These are phyloP conservation scores for Eutrema salsugineum DNA, from an alignment of 441 rosid genomes.

Conservation along the genomic window DNA sequence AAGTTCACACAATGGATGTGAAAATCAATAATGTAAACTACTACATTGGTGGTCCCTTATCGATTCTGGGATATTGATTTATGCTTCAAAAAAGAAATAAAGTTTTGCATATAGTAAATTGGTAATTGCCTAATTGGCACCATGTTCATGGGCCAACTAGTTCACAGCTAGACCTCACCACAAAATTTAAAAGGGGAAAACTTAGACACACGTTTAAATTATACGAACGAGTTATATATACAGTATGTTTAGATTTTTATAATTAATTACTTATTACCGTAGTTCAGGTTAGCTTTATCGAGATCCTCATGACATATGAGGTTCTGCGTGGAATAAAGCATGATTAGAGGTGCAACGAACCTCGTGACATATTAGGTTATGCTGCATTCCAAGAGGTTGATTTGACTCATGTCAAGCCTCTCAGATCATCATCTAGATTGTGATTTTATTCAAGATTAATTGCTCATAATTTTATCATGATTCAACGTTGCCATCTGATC, in stretches of 20 bases:
- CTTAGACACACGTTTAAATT: neutral
- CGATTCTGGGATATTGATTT: neutral
- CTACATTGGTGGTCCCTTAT: constrained; percentile 9
- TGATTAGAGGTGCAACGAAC: no score
- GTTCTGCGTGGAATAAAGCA: neutral
- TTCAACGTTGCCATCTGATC: no score
- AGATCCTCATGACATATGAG: neutral
- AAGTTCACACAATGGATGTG: constrained; percentile 2
- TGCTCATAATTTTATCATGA: no score
- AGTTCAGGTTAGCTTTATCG: neutral
- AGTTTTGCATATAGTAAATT: no score
- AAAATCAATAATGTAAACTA: constrained; percentile 7
- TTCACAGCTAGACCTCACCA: constrained; percentile 19
- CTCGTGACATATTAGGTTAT: neutral
- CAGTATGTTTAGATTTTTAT: neutral
- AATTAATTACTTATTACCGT: neutral
- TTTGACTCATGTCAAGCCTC: no score
- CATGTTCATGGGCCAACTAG: constrained; percentile 25
- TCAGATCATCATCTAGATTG: no score
- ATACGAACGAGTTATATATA: neutral
- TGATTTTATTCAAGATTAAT: no score
- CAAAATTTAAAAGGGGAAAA: neutral
- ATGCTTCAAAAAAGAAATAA: neutral
- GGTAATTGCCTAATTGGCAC: neutral
- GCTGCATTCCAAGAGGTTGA: no score